Evolutionary conservation across 306 rosid genomes (phyloP), one percentile per base, ranked within the genome.

Genomic region (Pueraria montana): DNA sequence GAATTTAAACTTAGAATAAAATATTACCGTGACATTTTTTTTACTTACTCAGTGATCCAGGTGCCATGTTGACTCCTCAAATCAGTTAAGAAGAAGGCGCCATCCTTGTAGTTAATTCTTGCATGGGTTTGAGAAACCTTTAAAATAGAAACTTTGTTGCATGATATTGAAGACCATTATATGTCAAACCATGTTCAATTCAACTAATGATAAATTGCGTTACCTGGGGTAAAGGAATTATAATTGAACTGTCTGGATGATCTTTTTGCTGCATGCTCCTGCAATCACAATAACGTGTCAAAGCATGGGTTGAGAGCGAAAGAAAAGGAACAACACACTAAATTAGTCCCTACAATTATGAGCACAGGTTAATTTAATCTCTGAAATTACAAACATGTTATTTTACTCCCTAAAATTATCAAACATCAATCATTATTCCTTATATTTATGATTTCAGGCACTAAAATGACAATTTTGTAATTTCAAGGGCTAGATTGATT

Each of bases 81-180:
- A 92, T 96, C 99, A 68, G 93, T 91, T 85, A 94, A 56, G 84
- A 89, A 94, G 86, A 94, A 96, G 21, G 91, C 93, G 7, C 96
- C 98, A 32, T 94, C 90, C 86, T 91, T 88, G 77, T 85, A 96
- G 79, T 80, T 70, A 42, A 96, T 87, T 40, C 77, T 92, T 14
- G 97, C 98, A 76, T 96, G 99, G 64, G 17, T 80, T 77, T 91
- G 76, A 30, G 99, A 94, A 74, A 96, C 92, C 97, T 96, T 84
- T 4, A 16, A 80, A 50, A 50, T 5, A 58, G 16, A 80, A 76
- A 52, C n/a, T 73, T 34, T 71, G 75, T 69, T 56, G 14, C 69
- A 40, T 58, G 69, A 55, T 34, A 74, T 68, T 64, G 62, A 74
- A 66, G 50, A 24, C 56, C 69, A 65, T 34, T 78, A 53, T 30